Evolutionary conservation across 2,329 filamentous ascomycete genomes (phyloP).

Genomic region (Ophiostoma australiae): DNA sequence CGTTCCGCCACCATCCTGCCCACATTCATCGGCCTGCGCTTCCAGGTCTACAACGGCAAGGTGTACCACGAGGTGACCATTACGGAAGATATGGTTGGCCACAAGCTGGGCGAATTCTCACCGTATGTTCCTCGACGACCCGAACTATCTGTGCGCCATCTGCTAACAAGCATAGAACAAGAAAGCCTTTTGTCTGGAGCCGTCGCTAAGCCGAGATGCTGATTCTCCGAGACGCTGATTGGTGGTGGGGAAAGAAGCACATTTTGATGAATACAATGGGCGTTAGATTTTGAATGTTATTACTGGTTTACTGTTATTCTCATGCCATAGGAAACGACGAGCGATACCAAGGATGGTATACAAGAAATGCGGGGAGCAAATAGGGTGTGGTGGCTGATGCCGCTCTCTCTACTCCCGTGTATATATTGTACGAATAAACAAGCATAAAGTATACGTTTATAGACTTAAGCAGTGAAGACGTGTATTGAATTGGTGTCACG

Average conservation of each 20-base stretch:
- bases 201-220: conserved; percentile 7
- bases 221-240: neutral
- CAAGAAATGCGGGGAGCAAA: neutral
- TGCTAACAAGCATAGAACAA: conserved; percentile 41
- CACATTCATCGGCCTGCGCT: conserved; percentile 84
- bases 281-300: conserved; percentile 11
- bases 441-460: neutral
- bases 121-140: conserved; percentile 53
- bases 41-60: conserved; percentile 90
- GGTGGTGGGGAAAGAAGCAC: neutral
- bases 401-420: conserved; percentile 7
- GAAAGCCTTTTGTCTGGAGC: conserved; percentile 54
- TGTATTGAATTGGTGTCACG: neutral
- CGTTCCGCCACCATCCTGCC: conserved; percentile 85
- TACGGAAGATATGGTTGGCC: conserved; percentile 93
- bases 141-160: neutral
- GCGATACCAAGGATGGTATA: conserved; percentile 8
- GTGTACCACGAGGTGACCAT: conserved; percentile 75
- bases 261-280: conserved; percentile 10
- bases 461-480: neutral
- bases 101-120: conserved; percentile 90
- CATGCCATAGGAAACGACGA: conserved; percentile 1
- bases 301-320: conserved; percentile 1
- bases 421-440: conserved; percentile 16
- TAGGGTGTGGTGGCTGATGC: neutral